Evolutionary conservation across 2,329 filamentous ascomycete species (phyloP).

Genomic region (Claviceps sp.): DNA sequence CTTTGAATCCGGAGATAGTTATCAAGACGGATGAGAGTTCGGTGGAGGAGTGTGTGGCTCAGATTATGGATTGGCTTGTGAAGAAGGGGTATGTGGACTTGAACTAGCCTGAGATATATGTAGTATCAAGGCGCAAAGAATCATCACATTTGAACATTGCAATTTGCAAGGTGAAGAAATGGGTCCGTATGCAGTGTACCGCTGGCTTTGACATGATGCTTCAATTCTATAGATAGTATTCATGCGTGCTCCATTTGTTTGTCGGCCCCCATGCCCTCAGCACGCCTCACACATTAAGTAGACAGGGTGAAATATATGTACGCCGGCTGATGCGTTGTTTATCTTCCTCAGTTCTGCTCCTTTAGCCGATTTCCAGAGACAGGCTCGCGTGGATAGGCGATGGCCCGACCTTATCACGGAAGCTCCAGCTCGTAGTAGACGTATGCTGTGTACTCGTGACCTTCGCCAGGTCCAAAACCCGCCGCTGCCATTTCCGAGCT

Average conservation of each 20-base stretch:
- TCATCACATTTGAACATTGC: background rate
- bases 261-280: background rate
- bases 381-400: background rate
- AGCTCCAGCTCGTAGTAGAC: slow-evolving; percentile 96
- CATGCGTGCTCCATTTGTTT: background rate
- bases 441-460: slow-evolving; percentile 82
- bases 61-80: slow-evolving; percentile 71
- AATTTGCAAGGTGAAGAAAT: background rate
- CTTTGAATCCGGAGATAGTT: slow-evolving; percentile 71
- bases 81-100: slow-evolving; percentile 40
- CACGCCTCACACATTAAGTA: slow-evolving; percentile 7
- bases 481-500: slow-evolving; percentile 75
- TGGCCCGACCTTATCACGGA: slow-evolving; percentile 17
- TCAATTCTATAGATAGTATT: background rate
- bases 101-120: slow-evolving; percentile 4
- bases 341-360: too few relatives aligned
- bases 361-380: too few relatives aligned
- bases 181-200: too few relatives aligned
- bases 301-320: too few relatives aligned
- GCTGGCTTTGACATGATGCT: too few relatives aligned
- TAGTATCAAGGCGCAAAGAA: background rate
- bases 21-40: slow-evolving; percentile 70
- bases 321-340: too few relatives aligned
- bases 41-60: slow-evolving; percentile 76
- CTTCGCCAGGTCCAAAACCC: slow-evolving; percentile 52